Conservation (phyloP, 768 basidiomycete species). For the Russula dissimulans region DNA sequence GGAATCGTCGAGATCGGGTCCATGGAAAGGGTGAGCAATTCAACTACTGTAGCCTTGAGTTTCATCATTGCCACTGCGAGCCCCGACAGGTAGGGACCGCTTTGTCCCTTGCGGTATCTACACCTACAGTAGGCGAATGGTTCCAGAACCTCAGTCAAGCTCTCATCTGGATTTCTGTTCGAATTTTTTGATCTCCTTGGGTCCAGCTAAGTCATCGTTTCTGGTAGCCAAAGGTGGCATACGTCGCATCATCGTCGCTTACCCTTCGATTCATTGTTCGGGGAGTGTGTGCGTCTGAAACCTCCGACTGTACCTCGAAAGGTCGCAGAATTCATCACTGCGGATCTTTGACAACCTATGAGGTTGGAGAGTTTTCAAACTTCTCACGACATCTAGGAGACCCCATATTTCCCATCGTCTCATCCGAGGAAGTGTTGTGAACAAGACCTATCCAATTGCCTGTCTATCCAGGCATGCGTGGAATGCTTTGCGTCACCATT, state of each 20-base stretch:
- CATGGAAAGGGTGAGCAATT: not conserved
- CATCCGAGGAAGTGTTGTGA: not conserved
- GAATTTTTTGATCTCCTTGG: not conserved
- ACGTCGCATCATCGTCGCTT: too few relatives aligned
- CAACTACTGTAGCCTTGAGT: not conserved
- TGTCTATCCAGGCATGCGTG: not conserved
- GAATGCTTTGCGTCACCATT: not conserved
- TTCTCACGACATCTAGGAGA: too few relatives aligned
- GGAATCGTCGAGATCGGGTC: too few relatives aligned
- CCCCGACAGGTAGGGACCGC: not conserved
- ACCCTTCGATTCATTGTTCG: too few relatives aligned
- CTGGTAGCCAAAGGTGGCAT: too few relatives aligned
- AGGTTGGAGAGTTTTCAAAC: too few relatives aligned
- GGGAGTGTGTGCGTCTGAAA: not conserved
- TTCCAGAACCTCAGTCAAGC: not conserved
- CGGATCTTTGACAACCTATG: too few relatives aligned
- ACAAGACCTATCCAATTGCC: not conserved
- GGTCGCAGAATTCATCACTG: too few relatives aligned
- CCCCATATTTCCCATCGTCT: too few relatives aligned
- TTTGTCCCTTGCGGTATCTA: not conserved
- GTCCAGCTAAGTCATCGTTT: not conserved
- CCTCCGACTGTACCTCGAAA: too few relatives aligned
- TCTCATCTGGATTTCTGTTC: not conserved
- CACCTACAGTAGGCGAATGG: not conserved
- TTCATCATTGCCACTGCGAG: not conserved